Percentiles rank a stretch among this genome's conserved stretches.
Evolutionary conservation across 2,329 filamentous ascomycete species (phyloP).

Genomic region (Stagonosporopsis rhizophila): DNA sequence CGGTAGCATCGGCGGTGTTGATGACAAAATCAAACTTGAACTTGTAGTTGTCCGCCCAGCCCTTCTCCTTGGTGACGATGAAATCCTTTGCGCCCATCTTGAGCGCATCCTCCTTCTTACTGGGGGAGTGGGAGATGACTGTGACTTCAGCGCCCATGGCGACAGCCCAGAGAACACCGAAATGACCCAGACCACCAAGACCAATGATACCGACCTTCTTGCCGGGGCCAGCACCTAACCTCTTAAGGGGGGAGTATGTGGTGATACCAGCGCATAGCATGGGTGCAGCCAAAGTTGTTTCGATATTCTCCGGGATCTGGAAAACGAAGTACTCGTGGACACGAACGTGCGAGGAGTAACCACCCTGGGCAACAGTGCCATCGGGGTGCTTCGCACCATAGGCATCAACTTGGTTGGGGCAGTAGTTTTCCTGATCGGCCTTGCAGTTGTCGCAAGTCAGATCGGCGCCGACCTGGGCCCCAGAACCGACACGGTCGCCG

Average conservation of each 20-base stretch:
- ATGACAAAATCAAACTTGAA: constrained; percentile 77
- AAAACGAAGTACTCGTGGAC: constrained; percentile 78
- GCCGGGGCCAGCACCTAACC: constrained; percentile 76
- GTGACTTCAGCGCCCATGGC: constrained; percentile 68
- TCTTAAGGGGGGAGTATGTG: constrained; percentile 77
- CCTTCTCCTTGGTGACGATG: constrained; percentile 64
- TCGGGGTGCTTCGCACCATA: constrained; percentile 59
- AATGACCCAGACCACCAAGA: constrained; percentile 62
- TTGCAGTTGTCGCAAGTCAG: constrained; percentile 61
- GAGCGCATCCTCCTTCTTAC: constrained; percentile 66
- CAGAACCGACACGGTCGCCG: constrained; percentile 57
- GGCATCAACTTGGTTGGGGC: constrained; percentile 58
- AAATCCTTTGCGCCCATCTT: constrained; percentile 68
- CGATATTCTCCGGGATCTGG: constrained; percentile 77
- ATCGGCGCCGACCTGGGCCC: constrained; percentile 59
- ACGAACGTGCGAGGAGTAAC: constrained; percentile 72
- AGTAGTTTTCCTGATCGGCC: constrained; percentile 61
- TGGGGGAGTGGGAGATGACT: constrained; percentile 66
- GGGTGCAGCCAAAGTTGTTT: constrained; percentile 68
- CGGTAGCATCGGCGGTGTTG: constrained; percentile 74
- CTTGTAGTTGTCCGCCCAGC: constrained; percentile 63
- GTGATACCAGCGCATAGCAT: constrained; percentile 89
- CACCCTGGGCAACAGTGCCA: constrained; percentile 71
- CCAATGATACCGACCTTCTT: constrained; percentile 81
- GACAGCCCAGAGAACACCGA: constrained; percentile 56